Evolutionary conservation across 2,329 filamentous ascomycete genomes (phyloP), one percentile per base, ranked within the genome.

Genomic region (Claviceps monticola): DNA sequence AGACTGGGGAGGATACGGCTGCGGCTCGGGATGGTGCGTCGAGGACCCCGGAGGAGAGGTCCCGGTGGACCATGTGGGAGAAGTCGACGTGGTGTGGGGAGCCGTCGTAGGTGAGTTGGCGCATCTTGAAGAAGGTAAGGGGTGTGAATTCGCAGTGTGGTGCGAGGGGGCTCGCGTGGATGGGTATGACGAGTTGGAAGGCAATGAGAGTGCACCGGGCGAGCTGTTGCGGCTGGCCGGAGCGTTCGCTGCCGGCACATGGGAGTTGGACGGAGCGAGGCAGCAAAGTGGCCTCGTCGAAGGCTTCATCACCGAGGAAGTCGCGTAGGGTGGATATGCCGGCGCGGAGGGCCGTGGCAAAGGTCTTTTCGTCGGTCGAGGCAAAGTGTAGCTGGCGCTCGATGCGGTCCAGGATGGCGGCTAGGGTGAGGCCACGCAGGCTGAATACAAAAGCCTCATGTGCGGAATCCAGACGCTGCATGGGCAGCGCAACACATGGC

Each of bases 71-170:
- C 36, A 74, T 73, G 52, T 78, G 74, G 1, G 75, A 73, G 58
- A 87, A 86, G 2, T 73, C 74, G 4, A 78, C 71, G 45, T 80
- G 74, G 56, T 80, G 76, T 0, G 54, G 45, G 3, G 56, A 58
- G n/a, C 54, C 55, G 37, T 73, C 69, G 57, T 81, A 76, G 0
- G 79, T 73, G 55, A 83, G 75, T 63, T 87, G 84, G 53, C 82
- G 80, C 7, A 76, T 70, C 56, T 78, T 80, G 68, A 86, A 86
- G 56, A 86, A 80, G 45, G 68, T 75, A 34, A 86, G 67, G 0
- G 83, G 81, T 1, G 76, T 71, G 56, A 84, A 83, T 51, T 74
- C 71, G 59, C 78, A 76, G 29, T 73, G 72, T 1, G 74, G 67
- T 21, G 74, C 73, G 2, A 68, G 67, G 8, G 77, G 63, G 37